phyloP scores from a whole-genome alignment of 2,329 filamentous ascomycete species.

The Ophiostoma montium region DNA sequence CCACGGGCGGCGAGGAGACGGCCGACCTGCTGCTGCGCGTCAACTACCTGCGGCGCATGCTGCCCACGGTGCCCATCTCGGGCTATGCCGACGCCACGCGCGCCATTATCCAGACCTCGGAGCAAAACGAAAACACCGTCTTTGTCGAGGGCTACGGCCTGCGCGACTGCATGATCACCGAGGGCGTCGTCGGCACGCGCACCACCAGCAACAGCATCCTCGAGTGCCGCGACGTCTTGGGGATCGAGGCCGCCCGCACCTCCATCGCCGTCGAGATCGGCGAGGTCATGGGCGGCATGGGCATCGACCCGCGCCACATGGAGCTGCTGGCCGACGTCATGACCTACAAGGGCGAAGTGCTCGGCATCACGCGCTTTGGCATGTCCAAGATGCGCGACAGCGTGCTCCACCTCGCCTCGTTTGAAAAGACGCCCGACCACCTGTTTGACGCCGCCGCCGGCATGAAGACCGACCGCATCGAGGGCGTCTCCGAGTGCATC shows the following conservation, averaged over 20 bases:
- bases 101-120: slow-evolving; percentile 76
- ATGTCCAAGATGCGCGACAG: slow-evolving; percentile 92
- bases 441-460: slow-evolving; percentile 86
- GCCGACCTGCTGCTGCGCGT: slow-evolving; percentile 62
- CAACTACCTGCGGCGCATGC: slow-evolving; percentile 67
- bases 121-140: slow-evolving; percentile 53
- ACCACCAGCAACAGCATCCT: slow-evolving; percentile 77
- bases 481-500: slow-evolving; percentile 91
- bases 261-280: slow-evolving; percentile 85
- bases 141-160: slow-evolving; percentile 93
- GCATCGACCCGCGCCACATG: slow-evolving; percentile 96
- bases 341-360: slow-evolving; percentile 95
- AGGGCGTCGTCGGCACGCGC: slow-evolving; percentile 68
- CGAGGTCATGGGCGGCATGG: slow-evolving; percentile 84
- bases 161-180: slow-evolving; percentile 78
- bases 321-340: slow-evolving; percentile 93
- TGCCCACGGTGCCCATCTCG: slow-evolving; percentile 75
- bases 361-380: slow-evolving; percentile 93
- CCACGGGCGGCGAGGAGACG: slow-evolving; percentile 28
- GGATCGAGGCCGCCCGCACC: slow-evolving; percentile 82
- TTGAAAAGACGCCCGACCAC: slow-evolving; percentile 97
- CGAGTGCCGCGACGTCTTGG: slow-evolving; percentile 75
- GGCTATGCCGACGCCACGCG: slow-evolving; percentile 77
- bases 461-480: slow-evolving; percentile 83
- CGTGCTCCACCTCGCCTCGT: slow-evolving; percentile 84